phyloP scores from a whole-genome alignment of 768 basidiomycete genomes.

The Fomitopsis pulvina region DNA sequence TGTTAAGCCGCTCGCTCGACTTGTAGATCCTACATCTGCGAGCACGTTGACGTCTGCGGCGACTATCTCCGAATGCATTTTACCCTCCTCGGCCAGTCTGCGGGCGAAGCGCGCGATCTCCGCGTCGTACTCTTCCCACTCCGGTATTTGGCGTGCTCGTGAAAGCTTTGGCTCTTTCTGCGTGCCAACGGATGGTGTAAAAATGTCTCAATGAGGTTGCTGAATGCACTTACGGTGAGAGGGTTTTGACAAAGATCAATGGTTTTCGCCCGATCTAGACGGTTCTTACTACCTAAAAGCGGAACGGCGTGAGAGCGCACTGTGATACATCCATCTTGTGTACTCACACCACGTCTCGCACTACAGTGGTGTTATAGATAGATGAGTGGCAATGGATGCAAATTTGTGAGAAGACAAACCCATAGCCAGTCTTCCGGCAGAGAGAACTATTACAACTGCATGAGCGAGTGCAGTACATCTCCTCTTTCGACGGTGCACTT shows the following conservation, averaged over 20 bases:
- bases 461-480: background rate
- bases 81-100: slow-evolving; percentile 61
- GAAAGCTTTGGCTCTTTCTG: slow-evolving; percentile 97
- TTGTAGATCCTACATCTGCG: slow-evolving; percentile 40
- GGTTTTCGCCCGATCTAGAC: slow-evolving; percentile 73
- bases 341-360: slow-evolving; percentile 97
- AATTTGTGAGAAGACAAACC: slow-evolving; percentile 40
- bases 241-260: slow-evolving; percentile 98
- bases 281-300: slow-evolving; percentile 68
- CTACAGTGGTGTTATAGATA: slow-evolving; percentile 28
- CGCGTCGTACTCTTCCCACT: slow-evolving; percentile 92
- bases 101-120: slow-evolving; percentile 85
- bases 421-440: slow-evolving; percentile 94
- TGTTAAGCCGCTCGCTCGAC: background rate
- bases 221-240: slow-evolving; percentile 57
- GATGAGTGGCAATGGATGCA: background rate
- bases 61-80: slow-evolving; percentile 60
- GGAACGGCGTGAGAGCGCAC: background rate
- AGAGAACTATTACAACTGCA: slow-evolving; percentile 51
- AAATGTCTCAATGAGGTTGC: background rate
- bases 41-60: slow-evolving; percentile 65
- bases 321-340: too few relatives aligned
- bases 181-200: background rate
- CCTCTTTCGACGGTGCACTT: slow-evolving; percentile 25
- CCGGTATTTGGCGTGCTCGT: slow-evolving; percentile 90